Base-by-base conservation (phyloP, 371 early-diverging fungal genomes). In the Amoeboaphelidium protococcarum region DNA sequence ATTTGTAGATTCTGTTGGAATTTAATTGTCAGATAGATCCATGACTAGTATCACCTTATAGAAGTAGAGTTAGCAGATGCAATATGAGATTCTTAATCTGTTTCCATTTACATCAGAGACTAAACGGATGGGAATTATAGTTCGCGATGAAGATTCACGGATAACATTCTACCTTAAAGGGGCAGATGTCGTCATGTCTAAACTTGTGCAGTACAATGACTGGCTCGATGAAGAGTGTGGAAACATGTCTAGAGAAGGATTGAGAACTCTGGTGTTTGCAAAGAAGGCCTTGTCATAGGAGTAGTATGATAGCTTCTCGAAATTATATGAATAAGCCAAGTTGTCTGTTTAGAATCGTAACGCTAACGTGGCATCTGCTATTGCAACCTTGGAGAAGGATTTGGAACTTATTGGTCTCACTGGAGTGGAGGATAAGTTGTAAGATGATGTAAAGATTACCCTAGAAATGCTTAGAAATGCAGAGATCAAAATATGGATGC, bases 371-470 rank as follows among this genome's bases (percentile, higher is more conserved):
- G 69, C 94, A 3, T 58, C 64, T 2, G 54, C 63, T 1, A n/a
- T n/a, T n/a, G n/a, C n/a, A n/a, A n/a, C n/a, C n/a, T 58, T 95
- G 27, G 97, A 98, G 54, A 66, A 66, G 22, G 86, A 90, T 48
- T 53, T 99, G 47, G 87, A 88, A 52, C 62, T 94, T 23, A 61
- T 97, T n/a, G 98, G 98, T 2, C 45, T 95, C 42, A 97, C 98
- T 0, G 97, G 94, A n/a, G 95, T 99, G 13, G 98, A 98, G 61
- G 99, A 99, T 56, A 88, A 86, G 56, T 68, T 99, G 41, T 96
- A 95, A 52, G 92, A 94, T 55, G 80, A 79, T 26, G 96, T 98
- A 41, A 82, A 79, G 47, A 65, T 70, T 16, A 94, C 97, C 2
- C 58, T 99, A 19, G 95, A 95, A 62, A 64, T 73, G 20, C 64